Evolutionary conservation across 164 flowering plant species (phyloP).

Genomic region (Pachysandra terminalis): DNA sequence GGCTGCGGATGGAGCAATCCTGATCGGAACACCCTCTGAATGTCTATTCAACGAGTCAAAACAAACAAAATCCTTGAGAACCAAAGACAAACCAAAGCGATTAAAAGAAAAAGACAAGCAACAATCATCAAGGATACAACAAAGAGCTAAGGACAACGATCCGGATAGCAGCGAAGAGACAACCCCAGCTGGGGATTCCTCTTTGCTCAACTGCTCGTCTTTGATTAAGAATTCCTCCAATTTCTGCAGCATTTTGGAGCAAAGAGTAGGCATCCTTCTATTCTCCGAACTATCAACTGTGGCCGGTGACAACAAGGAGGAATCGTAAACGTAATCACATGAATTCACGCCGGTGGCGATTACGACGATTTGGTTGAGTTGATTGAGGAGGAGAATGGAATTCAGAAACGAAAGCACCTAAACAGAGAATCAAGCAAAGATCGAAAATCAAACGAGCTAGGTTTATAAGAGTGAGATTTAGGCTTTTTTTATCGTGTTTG

Average conservation of each 20-base stretch:
- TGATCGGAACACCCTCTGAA: slow-evolving; percentile 76
- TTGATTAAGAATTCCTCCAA: slow-evolving; percentile 64
- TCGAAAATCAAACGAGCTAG: neutral
- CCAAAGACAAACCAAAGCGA: neutral
- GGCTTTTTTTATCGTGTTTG: neutral
- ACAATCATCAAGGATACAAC: slow-evolving; percentile 71
- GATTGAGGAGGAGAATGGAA: slow-evolving; percentile 69
- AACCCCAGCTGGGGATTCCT: slow-evolving; percentile 30
- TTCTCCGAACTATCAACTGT: slow-evolving; percentile 24
- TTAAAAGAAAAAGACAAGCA: neutral
- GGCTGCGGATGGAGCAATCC: slow-evolving; percentile 90
- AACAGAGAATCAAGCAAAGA: neutral
- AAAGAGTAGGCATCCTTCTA: slow-evolving; percentile 49
- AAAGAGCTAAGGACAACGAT: slow-evolving; percentile 88
- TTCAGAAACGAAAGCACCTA: slow-evolving; percentile 85
- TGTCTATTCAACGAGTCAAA: slow-evolving; percentile 47
- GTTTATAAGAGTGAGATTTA: neutral
- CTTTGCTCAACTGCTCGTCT: slow-evolving; percentile 51
- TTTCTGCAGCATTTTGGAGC: slow-evolving; percentile 41
- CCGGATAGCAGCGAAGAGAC: slow-evolving; percentile 76
- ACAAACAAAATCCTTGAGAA: slow-evolving; percentile 28
- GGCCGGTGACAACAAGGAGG: slow-evolving; percentile 35
- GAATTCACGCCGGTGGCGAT: slow-evolving; percentile 83
- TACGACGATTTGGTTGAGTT: slow-evolving; percentile 83
- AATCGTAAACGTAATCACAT: slow-evolving; percentile 74